Conservation (phyloP, 768 basidiomycete genomes). For the Boletus patriciae region DNA sequence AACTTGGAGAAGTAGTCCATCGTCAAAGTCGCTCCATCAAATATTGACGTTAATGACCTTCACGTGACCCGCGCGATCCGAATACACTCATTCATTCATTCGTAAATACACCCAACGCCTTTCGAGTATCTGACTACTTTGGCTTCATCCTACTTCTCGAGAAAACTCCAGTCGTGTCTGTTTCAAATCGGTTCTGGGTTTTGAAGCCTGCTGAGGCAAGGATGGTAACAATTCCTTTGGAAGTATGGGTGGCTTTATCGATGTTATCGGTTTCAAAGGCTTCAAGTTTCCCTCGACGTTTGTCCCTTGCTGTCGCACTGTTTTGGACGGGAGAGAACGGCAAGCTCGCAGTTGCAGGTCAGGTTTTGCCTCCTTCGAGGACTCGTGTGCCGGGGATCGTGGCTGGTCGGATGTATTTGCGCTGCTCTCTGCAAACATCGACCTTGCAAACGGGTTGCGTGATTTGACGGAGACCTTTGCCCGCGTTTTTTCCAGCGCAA, state of each 20-base stretch:
- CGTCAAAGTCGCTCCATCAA: conserved; percentile 1
- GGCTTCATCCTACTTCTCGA: conserved; percentile 1
- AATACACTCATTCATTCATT: neutral
- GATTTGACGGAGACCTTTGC: neutral
- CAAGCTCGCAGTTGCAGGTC: conserved; percentile 1
- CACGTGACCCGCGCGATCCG: conserved; percentile 14
- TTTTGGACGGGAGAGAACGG: conserved; percentile 11
- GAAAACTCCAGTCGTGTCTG: conserved; percentile 24
- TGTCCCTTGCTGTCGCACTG: neutral
- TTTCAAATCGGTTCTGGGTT: conserved; percentile 11
- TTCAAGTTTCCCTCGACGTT: conserved; percentile 3
- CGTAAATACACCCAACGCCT: neutral
- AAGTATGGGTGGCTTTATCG: conserved; percentile 29
- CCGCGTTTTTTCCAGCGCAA: conserved; percentile 15
- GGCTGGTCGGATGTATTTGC: neutral
- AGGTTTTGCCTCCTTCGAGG: neutral
- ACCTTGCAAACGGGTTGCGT: conserved; percentile 26
- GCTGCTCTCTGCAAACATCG: conserved; percentile 21
- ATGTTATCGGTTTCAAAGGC: conserved; percentile 32
- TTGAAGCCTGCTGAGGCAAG: conserved; percentile 3
- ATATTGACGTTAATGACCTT: neutral
- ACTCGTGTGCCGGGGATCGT: neutral
- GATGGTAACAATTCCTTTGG: conserved; percentile 25
- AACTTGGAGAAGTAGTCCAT: conserved; percentile 93
- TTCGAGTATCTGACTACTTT: neutral